Evolutionary conservation across 192 early-diverging fungal genomes (phyloP), one percentile per base, ranked within the genome.

Genomic region (Podochytrium sp.): DNA sequence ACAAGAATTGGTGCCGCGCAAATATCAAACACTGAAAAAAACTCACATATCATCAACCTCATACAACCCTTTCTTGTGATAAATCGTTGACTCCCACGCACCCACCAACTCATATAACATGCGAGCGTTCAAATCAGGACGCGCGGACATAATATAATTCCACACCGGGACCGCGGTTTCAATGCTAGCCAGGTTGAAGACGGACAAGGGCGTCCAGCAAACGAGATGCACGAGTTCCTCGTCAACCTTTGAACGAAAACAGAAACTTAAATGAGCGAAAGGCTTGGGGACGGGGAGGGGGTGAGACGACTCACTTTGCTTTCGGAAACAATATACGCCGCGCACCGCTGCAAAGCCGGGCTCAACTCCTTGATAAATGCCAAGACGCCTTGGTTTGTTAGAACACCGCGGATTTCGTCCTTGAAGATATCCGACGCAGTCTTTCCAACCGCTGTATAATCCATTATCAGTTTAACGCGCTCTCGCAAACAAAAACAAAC

Each of bases 101-200:
- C 87, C 78, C 3, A 92, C 83, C 63, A 99, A 87, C 63, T 97
- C 91, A 7, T 88, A 85, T 89, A 99, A 91, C 49, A 98, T 84
- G 30, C 91, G 81, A 2, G 89, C 86, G 64, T 92, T 92, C 18
- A 91, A 75, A 1, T 86, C 87, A 25, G 92, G 85, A 40, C 90
- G 87, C 53, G 93, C 87, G 16, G 90, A 89, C 52, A 97, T 87
- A 41, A 99, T 79, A 89, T 90, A 93, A 42, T 88, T 94, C 96
- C 95, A 99, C n/a, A 93, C 89, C 3, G 91, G 85, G 1, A 90
- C 85, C n/a, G 91, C 90, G 39, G 93, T 87, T 62, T 93, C 91
- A 85, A 99, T 84, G 38, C 91, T 85, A 42, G 89, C 84, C 16
- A 90, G 85, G 34, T 89, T 89, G 61, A 97, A 98, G 58, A 94